A percentile compares a stretch with the other conserved stretches of the same genome.
Conservation (phyloP, 2,329 filamentous ascomycete genomes). For the Penicillium digitatum region DNA sequence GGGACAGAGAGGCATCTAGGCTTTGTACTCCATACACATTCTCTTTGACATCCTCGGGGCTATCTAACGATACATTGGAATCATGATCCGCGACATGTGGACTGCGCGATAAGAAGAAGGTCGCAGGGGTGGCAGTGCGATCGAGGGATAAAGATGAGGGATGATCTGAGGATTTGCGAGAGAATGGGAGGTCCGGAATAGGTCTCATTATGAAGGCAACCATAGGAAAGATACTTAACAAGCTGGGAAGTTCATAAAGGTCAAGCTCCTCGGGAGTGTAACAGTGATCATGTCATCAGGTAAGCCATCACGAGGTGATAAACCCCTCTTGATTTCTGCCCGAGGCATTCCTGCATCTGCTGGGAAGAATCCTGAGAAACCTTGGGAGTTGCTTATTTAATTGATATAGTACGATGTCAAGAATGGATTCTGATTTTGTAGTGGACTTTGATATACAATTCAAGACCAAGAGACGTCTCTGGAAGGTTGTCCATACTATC, state of each 20-base stretch:
- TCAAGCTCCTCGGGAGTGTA: neutral
- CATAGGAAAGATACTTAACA: neutral
- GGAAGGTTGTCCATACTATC: neutral
- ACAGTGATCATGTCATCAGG: conserved; percentile 8
- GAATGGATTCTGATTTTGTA: no score
- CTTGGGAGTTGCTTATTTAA: no score
- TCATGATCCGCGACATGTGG: conserved; percentile 43
- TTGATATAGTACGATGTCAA: no score
- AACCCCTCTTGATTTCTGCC: conserved; percentile 5
- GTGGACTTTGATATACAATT: no score
- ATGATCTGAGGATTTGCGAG: conserved; percentile 36
- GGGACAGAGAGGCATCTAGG: conserved; percentile 51
- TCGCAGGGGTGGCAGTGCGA: conserved; percentile 47
- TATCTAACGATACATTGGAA: conserved; percentile 26
- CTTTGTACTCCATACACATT: conserved; percentile 57
- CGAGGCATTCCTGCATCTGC: conserved; percentile 1
- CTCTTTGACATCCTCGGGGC: conserved; percentile 35
- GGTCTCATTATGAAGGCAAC: conserved; percentile 36
- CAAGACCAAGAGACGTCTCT: no score
- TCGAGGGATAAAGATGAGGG: conserved; percentile 32
- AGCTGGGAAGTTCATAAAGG: neutral
- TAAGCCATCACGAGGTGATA: conserved; percentile 12
- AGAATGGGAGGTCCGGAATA: conserved; percentile 34
- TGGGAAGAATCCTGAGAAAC: no score
- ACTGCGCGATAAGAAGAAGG: conserved; percentile 58